Percentiles rank a stretch among this genome's conserved stretches.
Conservation (phyloP, 208 protist genomes). For the Acanthamoeba triangularis region DNA sequence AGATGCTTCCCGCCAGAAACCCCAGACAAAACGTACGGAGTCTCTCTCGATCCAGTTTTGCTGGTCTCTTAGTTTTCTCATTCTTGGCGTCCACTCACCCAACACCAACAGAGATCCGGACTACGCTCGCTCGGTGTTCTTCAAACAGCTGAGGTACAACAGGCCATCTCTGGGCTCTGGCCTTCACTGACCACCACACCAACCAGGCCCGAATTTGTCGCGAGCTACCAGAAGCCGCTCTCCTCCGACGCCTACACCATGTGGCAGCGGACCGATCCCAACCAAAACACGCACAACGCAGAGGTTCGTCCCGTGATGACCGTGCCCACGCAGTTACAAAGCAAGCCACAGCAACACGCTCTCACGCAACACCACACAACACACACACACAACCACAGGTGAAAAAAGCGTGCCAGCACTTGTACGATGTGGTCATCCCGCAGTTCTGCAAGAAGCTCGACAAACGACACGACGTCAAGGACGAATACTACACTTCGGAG, state of each 20-base stretch:
- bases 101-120: background rate
- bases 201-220: slow-evolving; percentile 30
- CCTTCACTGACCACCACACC: background rate
- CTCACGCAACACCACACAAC: too few relatives aligned
- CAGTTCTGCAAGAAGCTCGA: slow-evolving; percentile 38
- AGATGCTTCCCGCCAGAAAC: slow-evolving; percentile 45
- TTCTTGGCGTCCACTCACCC: background rate
- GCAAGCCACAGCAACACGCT: too few relatives aligned
- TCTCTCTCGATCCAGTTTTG: background rate
- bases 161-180: background rate
- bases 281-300: background rate
- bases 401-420: background rate
- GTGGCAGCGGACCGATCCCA: slow-evolving; percentile 53
- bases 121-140: slow-evolving; percentile 28
- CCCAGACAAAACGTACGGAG: background rate
- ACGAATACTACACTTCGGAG: slow-evolving; percentile 44
- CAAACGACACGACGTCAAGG: slow-evolving; percentile 36
- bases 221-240: background rate
- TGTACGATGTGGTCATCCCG: slow-evolving; percentile 34
- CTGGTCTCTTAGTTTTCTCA: background rate
- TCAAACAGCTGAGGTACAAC: slow-evolving; percentile 21
- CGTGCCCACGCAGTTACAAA: too few relatives aligned
- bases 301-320: background rate
- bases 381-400: background rate
- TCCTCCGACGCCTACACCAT: slow-evolving; percentile 31